Evolutionary conservation across 306 rosid genomes (phyloP).

Genomic region (Neltuma alba): DNA sequence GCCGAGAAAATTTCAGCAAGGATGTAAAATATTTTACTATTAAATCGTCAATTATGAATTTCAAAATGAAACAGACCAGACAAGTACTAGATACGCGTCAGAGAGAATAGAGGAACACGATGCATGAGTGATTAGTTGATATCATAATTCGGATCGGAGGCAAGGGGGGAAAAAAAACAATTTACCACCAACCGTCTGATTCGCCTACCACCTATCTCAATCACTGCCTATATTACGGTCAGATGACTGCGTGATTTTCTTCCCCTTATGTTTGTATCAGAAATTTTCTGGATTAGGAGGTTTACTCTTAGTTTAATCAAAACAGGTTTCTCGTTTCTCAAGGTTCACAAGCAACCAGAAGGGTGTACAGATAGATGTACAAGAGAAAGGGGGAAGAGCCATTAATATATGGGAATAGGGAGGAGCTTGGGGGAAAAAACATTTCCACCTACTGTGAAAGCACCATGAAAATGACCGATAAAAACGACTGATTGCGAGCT

Average conservation of each 20-base stretch:
- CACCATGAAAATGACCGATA: neutral
- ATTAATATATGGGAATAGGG: too few relatives aligned
- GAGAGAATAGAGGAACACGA: neutral
- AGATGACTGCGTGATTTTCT: neutral
- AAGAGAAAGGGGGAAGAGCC: too few relatives aligned
- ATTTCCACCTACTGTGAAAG: neutral
- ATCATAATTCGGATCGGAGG: constrained; percentile 17
- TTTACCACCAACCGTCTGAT: constrained; percentile 3
- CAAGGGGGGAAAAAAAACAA: neutral
- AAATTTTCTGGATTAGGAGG: neutral
- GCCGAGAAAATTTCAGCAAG: neutral
- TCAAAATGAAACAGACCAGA: neutral
- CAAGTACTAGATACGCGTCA: neutral
- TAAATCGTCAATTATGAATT: neutral
- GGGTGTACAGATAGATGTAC: too few relatives aligned
- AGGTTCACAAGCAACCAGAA: constrained; percentile 18
- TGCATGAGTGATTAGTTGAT: constrained; percentile 17
- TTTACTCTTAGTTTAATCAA: neutral
- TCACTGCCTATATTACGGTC: constrained; percentile 16
- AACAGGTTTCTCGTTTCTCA: neutral
- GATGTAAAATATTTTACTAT: neutral
- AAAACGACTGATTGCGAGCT: constrained; percentile 4
- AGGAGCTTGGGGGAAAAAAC: too few relatives aligned
- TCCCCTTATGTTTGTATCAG: neutral
- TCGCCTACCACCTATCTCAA: neutral